A percentile compares a stretch with the other conserved stretches of the same genome.
Conservation (phyloP, 2,329 filamentous ascomycete species). For the Rhytidhysteron rufulum region DNA sequence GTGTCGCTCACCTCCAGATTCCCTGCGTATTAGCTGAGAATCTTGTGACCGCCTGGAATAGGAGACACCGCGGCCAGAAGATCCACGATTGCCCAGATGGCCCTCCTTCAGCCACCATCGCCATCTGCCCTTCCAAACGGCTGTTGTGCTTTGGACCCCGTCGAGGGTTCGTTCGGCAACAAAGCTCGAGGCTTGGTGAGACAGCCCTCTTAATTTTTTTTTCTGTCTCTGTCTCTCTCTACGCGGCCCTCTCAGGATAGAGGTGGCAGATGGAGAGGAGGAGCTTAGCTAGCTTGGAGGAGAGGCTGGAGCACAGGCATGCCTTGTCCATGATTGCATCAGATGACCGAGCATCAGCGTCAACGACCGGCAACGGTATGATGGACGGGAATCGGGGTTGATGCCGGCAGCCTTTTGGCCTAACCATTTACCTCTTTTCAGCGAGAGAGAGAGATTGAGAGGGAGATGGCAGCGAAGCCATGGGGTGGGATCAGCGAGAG, state of each 20-base stretch:
- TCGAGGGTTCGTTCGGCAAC: conserved; percentile 22
- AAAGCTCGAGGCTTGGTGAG: background rate
- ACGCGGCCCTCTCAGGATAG: too few species aligned
- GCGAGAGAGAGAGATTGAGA: too few species aligned
- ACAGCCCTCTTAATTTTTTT: too few species aligned
- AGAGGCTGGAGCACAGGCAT: conserved; percentile 22
- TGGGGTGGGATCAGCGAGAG: conserved; percentile 4
- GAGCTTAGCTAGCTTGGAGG: too few species aligned
- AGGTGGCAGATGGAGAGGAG: too few species aligned
- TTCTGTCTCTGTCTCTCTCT: too few species aligned
- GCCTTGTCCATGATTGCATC: conserved; percentile 24
- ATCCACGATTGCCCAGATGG: conserved; percentile 21
- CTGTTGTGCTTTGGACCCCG: conserved; percentile 28
- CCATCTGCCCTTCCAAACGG: conserved; percentile 29
- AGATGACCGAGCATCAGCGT: conserved; percentile 25
- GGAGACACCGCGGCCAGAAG: conserved; percentile 18
- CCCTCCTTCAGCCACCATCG: conserved; percentile 35
- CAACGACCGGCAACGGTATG: conserved; percentile 15
- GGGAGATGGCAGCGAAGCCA: conserved; percentile 4
- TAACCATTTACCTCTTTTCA: too few species aligned
- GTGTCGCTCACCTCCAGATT: conserved; percentile 26
- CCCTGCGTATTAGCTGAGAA: conserved; percentile 25
- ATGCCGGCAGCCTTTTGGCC: conserved; percentile 23
- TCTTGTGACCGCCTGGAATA: conserved; percentile 27
- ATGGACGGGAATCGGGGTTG: conserved; percentile 14